phyloP scores from a whole-genome alignment of 495 filamentous ascomycete species.

The Evernia prunastri region DNA sequence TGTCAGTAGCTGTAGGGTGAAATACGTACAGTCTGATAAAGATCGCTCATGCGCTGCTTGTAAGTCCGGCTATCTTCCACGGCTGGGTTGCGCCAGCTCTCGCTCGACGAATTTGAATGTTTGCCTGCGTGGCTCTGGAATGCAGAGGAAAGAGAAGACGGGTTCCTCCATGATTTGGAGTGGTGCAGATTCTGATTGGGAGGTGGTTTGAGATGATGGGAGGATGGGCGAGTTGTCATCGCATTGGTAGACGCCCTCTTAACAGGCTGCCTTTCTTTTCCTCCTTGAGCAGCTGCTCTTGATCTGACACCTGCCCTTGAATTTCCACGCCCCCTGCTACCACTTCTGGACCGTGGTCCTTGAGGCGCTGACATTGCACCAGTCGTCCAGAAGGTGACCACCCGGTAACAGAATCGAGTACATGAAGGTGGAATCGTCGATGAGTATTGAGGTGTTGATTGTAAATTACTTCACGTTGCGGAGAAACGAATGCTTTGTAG shows the following conservation, averaged over 20 bases:
- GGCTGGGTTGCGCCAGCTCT: slow-evolving; percentile 20
- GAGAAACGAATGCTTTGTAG: not conserved
- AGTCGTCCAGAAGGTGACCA: slow-evolving; percentile 17
- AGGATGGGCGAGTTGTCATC: not conserved
- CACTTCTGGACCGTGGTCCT: slow-evolving; percentile 19
- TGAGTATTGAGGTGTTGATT: not conserved
- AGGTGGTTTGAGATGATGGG: slow-evolving; percentile 15
- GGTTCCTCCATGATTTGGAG: slow-evolving; percentile 12
- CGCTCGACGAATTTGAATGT: slow-evolving; percentile 7
- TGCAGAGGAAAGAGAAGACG: slow-evolving; percentile 8
- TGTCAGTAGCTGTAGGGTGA: slow-evolving; percentile 22
- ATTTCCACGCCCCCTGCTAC: slow-evolving; percentile 14
- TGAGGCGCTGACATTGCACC: slow-evolving; percentile 25
- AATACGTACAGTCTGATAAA: slow-evolving; percentile 26
- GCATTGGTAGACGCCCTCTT: slow-evolving; percentile 5
- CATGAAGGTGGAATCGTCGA: slow-evolving; percentile 19
- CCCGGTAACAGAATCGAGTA: not conserved
- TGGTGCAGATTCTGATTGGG: slow-evolving; percentile 4
- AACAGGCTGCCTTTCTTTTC: slow-evolving; percentile 8
- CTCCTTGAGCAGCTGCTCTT: slow-evolving; percentile 14
- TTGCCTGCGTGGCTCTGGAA: slow-evolving; percentile 16
- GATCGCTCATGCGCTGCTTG: slow-evolving; percentile 25
- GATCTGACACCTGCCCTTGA: slow-evolving; percentile 16
- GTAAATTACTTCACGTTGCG: not conserved
- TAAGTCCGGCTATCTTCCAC: slow-evolving; percentile 17